Evolutionary conservation across 805 yeast species (phyloP), one percentile per base, ranked within the genome.

Genomic region (Hanseniaspora vineae): DNA sequence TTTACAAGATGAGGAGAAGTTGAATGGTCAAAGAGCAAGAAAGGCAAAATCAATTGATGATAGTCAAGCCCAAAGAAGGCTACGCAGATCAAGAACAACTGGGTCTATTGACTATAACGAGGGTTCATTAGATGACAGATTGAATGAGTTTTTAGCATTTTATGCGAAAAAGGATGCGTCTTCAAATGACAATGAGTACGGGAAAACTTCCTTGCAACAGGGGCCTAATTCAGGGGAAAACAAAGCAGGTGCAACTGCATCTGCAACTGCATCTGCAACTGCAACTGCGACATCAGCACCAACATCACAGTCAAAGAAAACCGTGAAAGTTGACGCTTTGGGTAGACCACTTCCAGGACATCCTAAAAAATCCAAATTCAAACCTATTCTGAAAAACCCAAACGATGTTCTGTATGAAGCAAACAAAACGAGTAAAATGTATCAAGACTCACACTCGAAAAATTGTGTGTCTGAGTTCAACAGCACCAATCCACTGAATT

Each of bases 271-370:
- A 11, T 9, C 18, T 35, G 12, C 42, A n/a, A 39, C 42, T 15
- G 17, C 19, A 39, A 12, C 15, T 11, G 14, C 13, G 12, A 3
- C 13, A n/a, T 10, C 10, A 35, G 9, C 10, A 13, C 9, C 10
- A 15, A 9, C 10, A 35, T 18, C 19, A 39, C 13, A 14, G 5
- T n/a, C 42, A 20, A 35, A 39, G 14, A 31, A 40, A 37, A 23
- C 18, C 3, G 13, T 39, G 31, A 18, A 40, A 4, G 5, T 19
- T 18, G 75, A 70, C 49, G 62, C 56, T 1, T 63, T 62, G 33
- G 74, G 73, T 0, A 68, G 74, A 52, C 72, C 71, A 6, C 61
- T 77, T 9, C 82, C 81, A 2, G 61, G 74, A 3, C 80, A 75
- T 55, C 80, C 80, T 2, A 58, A 57, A 20, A 56, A 49, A 44